Base-by-base conservation (phyloP, 257 asterid species). In the Primulina tabacum region DNA sequence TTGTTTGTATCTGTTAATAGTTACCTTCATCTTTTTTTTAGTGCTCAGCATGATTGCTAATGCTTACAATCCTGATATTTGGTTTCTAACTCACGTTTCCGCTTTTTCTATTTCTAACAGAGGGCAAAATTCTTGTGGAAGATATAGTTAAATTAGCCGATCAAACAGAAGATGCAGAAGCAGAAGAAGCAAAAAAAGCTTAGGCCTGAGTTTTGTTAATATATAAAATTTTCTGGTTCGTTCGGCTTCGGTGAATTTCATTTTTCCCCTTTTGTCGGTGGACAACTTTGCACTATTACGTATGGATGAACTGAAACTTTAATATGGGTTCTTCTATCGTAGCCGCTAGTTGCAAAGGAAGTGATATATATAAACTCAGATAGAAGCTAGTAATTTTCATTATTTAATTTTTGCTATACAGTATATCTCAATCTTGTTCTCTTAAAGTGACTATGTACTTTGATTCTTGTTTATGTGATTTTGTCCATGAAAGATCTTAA, bases 81-180 rank as follows among this genome's bases (percentile, higher is more conserved):
- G 64, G 52, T 11, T 62, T 70, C 30, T 62, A 21, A 64, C 56
- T 14, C 50, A 62, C 34, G 62, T 50, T 64, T 67, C 65, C 68
- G 75, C 78, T 47, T 55, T 71, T 47, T 72, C 28, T 60, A 18
- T 75, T 68, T 73, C 63, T 18, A 56, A 64, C 92, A 92, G 98
- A 92, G 1, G 98, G 98, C 60, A 92, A 92, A 74, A 90, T 92
- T 71, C 91, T 85, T 4, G 98, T 92, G 81, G 96, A 90, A 79
- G 98, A 92, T 77, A 86, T 92, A 55, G 78, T 90, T 68, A 90
- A 81, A 85, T 79, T 92, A 71, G 96, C 90, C 67, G 79, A 88
- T 47, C 79, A 75, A 80, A 76, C 77, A 9, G 97, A 85, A 64
- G 95, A 87, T 10, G 78, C 73, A 8, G 95, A 86, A 77, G 67